Evolutionary conservation across 176 grass and related monocot genomes (phyloP), one percentile per base, ranked within the genome.

Genomic region (Oryza punctata): DNA sequence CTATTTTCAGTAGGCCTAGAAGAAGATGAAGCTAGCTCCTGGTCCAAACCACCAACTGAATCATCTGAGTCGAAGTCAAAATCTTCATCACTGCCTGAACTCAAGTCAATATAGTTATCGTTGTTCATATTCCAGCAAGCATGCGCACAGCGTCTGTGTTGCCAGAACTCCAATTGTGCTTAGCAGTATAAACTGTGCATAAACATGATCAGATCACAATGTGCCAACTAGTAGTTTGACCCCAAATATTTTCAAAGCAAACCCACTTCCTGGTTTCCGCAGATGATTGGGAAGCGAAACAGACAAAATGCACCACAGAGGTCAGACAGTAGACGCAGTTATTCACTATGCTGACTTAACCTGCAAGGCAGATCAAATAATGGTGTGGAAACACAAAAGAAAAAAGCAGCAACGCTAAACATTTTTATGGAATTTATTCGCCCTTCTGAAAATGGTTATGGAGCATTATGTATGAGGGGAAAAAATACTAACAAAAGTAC

Each of bases 61-160:
- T 90, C 65, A 21, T 85, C 72, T 76, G 23, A 27, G 6, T 87
- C 83, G 1, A 70, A 82, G 18, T 87, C 29, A 33, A 85, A 76
- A 71, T 92, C 90, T 28, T 40, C 54, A 70, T 89, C 90, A 66
- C 87, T 89, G 28, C 89, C 90, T 12, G 90, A 92, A 72, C 11
- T 77, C 75, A 90, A 65, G 63, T 88, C 82, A 80, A 92, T 84
- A 63, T 86, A 12, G 69, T 47, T 4, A 19, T 37, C 37, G 10
- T 60, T 52, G 64, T 72, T 54, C 90, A 92, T 92, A 86, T 79
- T 82, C 23, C 67, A 33, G 35, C 16, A 65, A 79, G 74, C 82
- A 85, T 46, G 15, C 19, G 84, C 45, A 52, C 74, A 7, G 24
- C 35, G 24, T 69, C 32, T 69, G 49, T 63, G 12, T 78, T 69